Conservation (phyloP, 495 filamentous ascomycete species). For the Amphirosellinia nigrospora region DNA sequence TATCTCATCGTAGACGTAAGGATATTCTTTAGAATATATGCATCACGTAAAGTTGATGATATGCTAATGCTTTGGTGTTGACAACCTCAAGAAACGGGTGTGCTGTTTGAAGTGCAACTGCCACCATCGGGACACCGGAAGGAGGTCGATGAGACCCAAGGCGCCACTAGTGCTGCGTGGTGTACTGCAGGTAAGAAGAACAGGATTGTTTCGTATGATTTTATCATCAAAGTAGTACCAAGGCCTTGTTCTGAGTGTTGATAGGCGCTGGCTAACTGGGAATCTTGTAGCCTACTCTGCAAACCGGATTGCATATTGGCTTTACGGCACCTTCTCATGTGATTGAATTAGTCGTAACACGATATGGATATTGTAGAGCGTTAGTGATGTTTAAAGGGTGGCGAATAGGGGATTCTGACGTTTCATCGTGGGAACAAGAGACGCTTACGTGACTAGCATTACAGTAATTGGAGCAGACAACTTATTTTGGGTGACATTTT, state of each 20-base stretch:
- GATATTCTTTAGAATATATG: not conserved
- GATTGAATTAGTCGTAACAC: not conserved
- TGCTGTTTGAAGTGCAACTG: not conserved
- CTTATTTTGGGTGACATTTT: no score
- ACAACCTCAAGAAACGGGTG: not conserved
- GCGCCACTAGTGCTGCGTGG: not conserved
- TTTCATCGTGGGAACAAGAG: not conserved
- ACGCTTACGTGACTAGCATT: not conserved
- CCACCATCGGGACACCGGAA: not conserved
- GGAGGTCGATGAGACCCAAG: not conserved
- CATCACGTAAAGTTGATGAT: not conserved
- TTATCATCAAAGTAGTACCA: no score
- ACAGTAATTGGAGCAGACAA: not conserved
- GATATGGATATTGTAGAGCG: not conserved
- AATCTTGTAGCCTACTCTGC: not conserved
- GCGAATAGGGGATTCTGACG: not conserved
- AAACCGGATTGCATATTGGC: not conserved
- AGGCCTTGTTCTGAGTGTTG: not conserved
- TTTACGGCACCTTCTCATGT: not conserved
- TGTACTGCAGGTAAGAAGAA: no score
- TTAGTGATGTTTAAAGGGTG: not conserved
- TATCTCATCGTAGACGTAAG: not conserved
- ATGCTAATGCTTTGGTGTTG: not conserved
- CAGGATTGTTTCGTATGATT: not conserved
- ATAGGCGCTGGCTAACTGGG: not conserved